Evolutionary conservation across 1,284 basidiomycete genomes (phyloP).

Genomic region (Microbotryum violaceum): DNA sequence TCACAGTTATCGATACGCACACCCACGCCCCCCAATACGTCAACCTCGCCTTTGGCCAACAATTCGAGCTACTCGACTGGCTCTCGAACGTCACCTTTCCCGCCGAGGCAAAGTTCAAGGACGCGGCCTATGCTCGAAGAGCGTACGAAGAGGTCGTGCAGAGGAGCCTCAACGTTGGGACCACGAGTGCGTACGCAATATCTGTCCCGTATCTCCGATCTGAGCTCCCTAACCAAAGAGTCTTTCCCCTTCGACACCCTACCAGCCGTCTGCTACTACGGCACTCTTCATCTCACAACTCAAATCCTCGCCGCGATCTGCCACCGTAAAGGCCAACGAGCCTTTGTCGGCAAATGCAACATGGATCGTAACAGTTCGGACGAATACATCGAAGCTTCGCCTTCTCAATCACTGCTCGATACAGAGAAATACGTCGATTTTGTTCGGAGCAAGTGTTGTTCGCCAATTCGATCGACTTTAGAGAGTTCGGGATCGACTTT

Average conservation of each 20-base stretch:
- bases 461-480: slow-evolving; percentile 29
- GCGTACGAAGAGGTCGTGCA: slow-evolving; percentile 68
- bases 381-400: slow-evolving; percentile 63
- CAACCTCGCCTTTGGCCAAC: slow-evolving; percentile 38
- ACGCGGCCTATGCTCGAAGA: slow-evolving; percentile 60
- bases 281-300: slow-evolving; percentile 70
- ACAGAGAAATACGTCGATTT: slow-evolving; percentile 62
- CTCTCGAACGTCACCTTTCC: slow-evolving; percentile 77
- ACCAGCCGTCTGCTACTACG: slow-evolving; percentile 80
- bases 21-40: slow-evolving; percentile 31
- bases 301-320: slow-evolving; percentile 73
- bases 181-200: slow-evolving; percentile 44
- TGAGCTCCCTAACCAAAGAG: background rate
- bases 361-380: slow-evolving; percentile 73
- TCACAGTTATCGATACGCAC: slow-evolving; percentile 51
- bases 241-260: background rate
- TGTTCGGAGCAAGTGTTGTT: slow-evolving; percentile 47
- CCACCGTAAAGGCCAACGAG: slow-evolving; percentile 67
- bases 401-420: slow-evolving; percentile 49
- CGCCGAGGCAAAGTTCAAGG: slow-evolving; percentile 70
- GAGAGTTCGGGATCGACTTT: slow-evolving; percentile 1
- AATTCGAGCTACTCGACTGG: slow-evolving; percentile 79
- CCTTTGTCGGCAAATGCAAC: slow-evolving; percentile 84
- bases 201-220: slow-evolving; percentile 2
- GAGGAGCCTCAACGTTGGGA: slow-evolving; percentile 66